Conservation (phyloP, 2,329 filamentous ascomycete genomes). For the Tetracladium maxilliforme region DNA sequence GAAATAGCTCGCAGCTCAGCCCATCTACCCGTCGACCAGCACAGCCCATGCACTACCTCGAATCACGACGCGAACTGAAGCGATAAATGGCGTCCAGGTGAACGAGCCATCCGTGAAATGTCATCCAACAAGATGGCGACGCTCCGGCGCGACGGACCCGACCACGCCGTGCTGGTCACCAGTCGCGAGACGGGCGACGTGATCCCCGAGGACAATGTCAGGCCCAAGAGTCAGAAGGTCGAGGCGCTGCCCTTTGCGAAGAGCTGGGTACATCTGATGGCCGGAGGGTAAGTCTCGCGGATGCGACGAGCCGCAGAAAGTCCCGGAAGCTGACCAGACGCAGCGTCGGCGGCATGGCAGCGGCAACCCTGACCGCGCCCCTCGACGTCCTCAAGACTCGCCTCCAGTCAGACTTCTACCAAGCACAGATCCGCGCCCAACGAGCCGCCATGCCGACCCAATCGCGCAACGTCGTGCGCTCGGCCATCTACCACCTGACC, state of each 20-base stretch:
- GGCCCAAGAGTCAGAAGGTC: slow-evolving; percentile 15
- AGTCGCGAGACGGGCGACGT: slow-evolving; percentile 45
- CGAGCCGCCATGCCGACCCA: slow-evolving; percentile 38
- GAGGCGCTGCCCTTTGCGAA: slow-evolving; percentile 44
- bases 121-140: no score
- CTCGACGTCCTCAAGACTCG: slow-evolving; percentile 90
- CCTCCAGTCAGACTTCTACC: slow-evolving; percentile 89
- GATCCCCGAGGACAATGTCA: slow-evolving; percentile 16
- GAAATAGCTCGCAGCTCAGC: no score
- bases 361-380: slow-evolving; percentile 82
- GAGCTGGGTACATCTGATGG: slow-evolving; percentile 85
- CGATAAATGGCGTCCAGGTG: no score
- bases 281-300: slow-evolving; percentile 56
- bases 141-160: no score
- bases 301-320: slow-evolving; percentile 1
- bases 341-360: slow-evolving; percentile 79
- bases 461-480: slow-evolving; percentile 48
- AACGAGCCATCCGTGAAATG: no score
- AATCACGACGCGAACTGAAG: no score
- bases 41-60: no score
- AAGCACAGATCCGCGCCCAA: slow-evolving; percentile 59
- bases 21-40: no score
- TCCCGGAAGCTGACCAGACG: slow-evolving; percentile 1
- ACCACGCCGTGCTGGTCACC: no score
- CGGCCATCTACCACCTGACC: slow-evolving; percentile 57